Base-by-base conservation (phyloP, 2,329 filamentous ascomycete genomes). In the Thielaviopsis ethacetica region DNA sequence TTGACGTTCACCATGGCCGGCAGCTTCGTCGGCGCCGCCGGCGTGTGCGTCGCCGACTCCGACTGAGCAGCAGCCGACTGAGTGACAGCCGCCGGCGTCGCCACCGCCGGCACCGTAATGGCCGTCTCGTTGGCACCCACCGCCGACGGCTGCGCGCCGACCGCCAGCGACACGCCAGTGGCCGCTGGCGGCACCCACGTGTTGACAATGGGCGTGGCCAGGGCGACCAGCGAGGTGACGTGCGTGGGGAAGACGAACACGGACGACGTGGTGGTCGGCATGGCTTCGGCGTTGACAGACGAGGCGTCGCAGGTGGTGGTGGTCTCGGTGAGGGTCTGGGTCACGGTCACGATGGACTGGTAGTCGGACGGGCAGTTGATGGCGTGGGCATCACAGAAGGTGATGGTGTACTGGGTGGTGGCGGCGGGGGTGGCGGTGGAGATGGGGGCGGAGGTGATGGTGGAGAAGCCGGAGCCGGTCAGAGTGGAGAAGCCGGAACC, bases 361-460 rank as follows among this genome's bases (percentile, higher is more conserved):
- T 69, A 70, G 19, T 66, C 65, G 47, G 69, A 66, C 24, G 71
- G 71, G 66, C 71, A 73, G 69, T 73, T 72, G 61, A 69, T 62
- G 19, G 71, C 69, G 3, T 66, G 65, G 47, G 67, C 68, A 56
- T 68, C 69, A 59, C 71, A 73, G 59, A 65, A 66, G 22, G 71
- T 73, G 38, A 72, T 62, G 26, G 67, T 67, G 63, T 66, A 68
- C 19, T 61, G 63, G n/a, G 66, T 67, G 61, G 63, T 63, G 57
- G 64, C 65, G 30, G 64, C 59, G 30, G 64, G 44, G 30, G 50
- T 55, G 30, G 50, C 61, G 34, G 34, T 17, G 10, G 34, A 2
- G 34, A 41, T 17, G 34, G 34, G 34, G 34, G 9, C 2, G 24
- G 24, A 26, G 24, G 24, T 5, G 34, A 2, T 9, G 15, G 34